Base-by-base conservation (phyloP, 2,329 filamentous ascomycete genomes). In the Colletotrichum gigasporum region DNA sequence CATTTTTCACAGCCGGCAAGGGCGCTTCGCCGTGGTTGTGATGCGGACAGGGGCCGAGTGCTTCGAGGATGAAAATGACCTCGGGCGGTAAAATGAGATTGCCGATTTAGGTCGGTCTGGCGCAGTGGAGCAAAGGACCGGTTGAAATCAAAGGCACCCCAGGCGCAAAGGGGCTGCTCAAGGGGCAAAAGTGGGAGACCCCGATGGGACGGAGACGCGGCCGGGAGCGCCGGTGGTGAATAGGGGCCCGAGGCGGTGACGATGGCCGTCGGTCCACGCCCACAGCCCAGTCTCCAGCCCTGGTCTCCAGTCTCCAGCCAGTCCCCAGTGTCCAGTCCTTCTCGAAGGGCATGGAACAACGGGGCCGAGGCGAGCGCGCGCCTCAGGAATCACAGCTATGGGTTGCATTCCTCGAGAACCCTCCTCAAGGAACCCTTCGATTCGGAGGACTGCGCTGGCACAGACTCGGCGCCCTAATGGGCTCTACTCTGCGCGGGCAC, bases 181-280 rank as follows among this genome's bases (percentile, higher is more conserved):
- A 61, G 56, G 61, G 61, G 55, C 42, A 48, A 61, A 35, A 55
- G 48, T 48, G 56, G 42, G 61, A 64, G 56, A 64, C 34, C 34
- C 35, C 50, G 18, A 62, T 11, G 56, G 28, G 22, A 62, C 56
- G 61, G 42, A 37, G 56, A 48, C 55, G 34, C 35, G 61, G 56
- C 48, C 48, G 48, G 57, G 30, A 61, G 48, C 41, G 56, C 56
- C 62, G 56, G 56, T 61, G 50, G 30, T 62, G 56, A 44, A 62
- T 37, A 65, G 50, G 56, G 48, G 48, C 41, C 50, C 62, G 16
- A 65, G 41, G 62, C 48, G 57, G 56, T 61, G 62, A 62, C 61
- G 39, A 37, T 63, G 44, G 39, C 28, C 34, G 24, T 50, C 39
- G 54, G 50, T 32, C 50, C 28, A 45, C 48, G 42, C 44, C 32